These are phyloP conservation scores for Schizosaccharomyces versatilis DNA, from an alignment of 1,139 yeast genomes.

Conservation along the genomic window DNA sequence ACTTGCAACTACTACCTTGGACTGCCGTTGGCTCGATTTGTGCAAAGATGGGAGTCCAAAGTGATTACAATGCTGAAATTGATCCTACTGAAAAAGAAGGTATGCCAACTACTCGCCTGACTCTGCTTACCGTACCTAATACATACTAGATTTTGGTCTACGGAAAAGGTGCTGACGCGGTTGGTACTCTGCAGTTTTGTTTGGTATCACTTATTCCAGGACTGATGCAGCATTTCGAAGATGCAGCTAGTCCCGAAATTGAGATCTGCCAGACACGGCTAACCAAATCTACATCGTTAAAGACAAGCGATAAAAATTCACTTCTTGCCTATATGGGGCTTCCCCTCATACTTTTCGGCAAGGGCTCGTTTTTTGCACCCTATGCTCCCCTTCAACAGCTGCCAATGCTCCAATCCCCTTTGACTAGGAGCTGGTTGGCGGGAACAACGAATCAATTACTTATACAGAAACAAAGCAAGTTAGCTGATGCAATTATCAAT, in stretches of 20 bases:
- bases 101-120: background rate
- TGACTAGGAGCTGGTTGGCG: conserved; percentile 44
- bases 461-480: conserved; percentile 39
- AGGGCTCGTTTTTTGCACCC: conserved; percentile 78
- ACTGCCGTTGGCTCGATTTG: conserved; percentile 43
- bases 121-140: background rate
- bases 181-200: conserved; percentile 48
- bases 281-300: conserved; percentile 43
- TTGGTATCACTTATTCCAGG: conserved; percentile 19
- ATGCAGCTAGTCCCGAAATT: conserved; percentile 59
- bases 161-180: conserved; percentile 61
- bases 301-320: conserved; percentile 57
- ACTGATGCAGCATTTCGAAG: conserved; percentile 50
- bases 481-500: conserved; percentile 26
- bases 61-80: conserved; percentile 57
- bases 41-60: conserved; percentile 37
- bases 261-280: conserved; percentile 34
- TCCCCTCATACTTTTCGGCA: conserved; percentile 67
- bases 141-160: conserved; percentile 27
- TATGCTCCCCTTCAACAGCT: conserved; percentile 81
- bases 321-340: conserved; percentile 64
- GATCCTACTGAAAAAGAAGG: conserved; percentile 45
- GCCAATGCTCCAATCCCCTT: conserved; percentile 39
- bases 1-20: conserved; percentile 6
- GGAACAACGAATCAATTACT: conserved; percentile 78